Percentiles rank a stretch among this genome's conserved stretches.
These are phyloP conservation scores for Citrullus mucosospermus DNA, from an alignment of 306 rosid species.

Conservation along the genomic window DNA sequence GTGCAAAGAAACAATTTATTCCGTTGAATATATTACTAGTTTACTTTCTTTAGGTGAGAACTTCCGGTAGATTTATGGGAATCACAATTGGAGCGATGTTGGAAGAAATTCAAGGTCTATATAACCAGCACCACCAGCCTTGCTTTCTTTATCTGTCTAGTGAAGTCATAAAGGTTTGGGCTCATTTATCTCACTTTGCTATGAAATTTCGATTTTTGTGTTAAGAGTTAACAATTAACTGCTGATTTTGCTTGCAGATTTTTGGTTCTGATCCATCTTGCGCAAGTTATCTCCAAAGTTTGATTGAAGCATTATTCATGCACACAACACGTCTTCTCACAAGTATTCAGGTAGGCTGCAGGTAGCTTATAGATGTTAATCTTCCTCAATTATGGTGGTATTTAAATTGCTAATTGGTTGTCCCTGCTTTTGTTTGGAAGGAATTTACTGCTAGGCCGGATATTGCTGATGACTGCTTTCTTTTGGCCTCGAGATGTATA, in stretches of 20 bases:
- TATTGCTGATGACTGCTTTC: conserved; percentile 96
- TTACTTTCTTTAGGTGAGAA: conserved; percentile 68
- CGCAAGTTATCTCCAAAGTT: conserved; percentile 78
- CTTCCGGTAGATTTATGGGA: conserved; percentile 96
- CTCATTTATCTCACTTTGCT: neutral
- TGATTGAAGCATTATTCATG: conserved; percentile 81
- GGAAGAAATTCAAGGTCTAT: conserved; percentile 90
- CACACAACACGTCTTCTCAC: conserved; percentile 78
- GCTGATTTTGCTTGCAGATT: conserved; percentile 52
- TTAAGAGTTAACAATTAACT: conserved; percentile 8
- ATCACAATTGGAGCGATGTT: conserved; percentile 93
- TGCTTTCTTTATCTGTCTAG: conserved; percentile 98
- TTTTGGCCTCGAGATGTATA: conserved; percentile 96
- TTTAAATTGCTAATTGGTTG: conserved; percentile 5
- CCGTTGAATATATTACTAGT: conserved; percentile 1
- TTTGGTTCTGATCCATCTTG: conserved; percentile 95
- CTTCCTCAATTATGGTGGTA: conserved; percentile 12
- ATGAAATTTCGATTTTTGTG: neutral
- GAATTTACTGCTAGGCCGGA: conserved; percentile 99
- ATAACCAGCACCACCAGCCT: conserved; percentile 87
- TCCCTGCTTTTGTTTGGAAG: conserved; percentile 30
- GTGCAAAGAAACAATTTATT: neutral
- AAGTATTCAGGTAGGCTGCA: conserved; percentile 60
- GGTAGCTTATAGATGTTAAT: neutral
- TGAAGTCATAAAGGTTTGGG: conserved; percentile 90